Percentiles rank a stretch among this genome's conserved stretches.
These are phyloP conservation scores for Globisporangium cylindrosporum DNA, from an alignment of 352 stramenopile genomes.

Conservation along the genomic window DNA sequence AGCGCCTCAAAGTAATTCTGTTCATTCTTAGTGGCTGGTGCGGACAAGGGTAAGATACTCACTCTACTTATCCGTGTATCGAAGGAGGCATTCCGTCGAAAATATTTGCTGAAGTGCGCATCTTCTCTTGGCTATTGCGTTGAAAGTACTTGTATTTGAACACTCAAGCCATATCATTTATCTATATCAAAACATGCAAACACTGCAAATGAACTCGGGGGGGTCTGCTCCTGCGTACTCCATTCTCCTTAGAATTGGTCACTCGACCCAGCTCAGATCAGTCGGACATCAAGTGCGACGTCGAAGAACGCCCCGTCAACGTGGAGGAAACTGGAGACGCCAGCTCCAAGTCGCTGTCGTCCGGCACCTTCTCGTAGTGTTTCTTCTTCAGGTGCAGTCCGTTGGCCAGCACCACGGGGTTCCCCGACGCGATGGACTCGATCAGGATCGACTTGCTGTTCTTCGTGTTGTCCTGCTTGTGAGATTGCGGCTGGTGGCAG, in stretches of 20 bases:
- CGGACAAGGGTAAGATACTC: too few relatives aligned
- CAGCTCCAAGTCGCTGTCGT: constrained; percentile 31
- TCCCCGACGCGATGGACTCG: background rate
- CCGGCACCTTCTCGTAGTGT: constrained; percentile 55
- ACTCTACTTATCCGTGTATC: too few relatives aligned
- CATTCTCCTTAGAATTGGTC: background rate
- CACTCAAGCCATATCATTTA: background rate
- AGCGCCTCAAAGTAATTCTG: too few relatives aligned
- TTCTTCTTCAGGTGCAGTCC: constrained; percentile 50
- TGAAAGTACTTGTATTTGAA: background rate
- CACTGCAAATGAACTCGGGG: background rate
- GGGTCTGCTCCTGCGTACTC: background rate
- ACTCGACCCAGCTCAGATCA: background rate
- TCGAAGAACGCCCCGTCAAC: constrained; percentile 4
- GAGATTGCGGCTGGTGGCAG: background rate
- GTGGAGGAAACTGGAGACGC: constrained; percentile 18
- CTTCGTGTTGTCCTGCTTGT: background rate
- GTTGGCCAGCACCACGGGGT: background rate
- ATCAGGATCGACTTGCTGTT: constrained; percentile 7
- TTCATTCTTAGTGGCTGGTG: too few relatives aligned
- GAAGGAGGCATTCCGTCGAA: too few relatives aligned
- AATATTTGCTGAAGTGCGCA: too few relatives aligned
- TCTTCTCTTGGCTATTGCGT: too few relatives aligned
- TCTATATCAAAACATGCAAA: background rate
- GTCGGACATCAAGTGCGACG: constrained; percentile 9